A percentile compares a stretch with the other conserved stretches of the same genome.
These are phyloP conservation scores for Arthrobotrys iridis DNA, from an alignment of 2,329 filamentous ascomycete species.

Conservation along the genomic window DNA sequence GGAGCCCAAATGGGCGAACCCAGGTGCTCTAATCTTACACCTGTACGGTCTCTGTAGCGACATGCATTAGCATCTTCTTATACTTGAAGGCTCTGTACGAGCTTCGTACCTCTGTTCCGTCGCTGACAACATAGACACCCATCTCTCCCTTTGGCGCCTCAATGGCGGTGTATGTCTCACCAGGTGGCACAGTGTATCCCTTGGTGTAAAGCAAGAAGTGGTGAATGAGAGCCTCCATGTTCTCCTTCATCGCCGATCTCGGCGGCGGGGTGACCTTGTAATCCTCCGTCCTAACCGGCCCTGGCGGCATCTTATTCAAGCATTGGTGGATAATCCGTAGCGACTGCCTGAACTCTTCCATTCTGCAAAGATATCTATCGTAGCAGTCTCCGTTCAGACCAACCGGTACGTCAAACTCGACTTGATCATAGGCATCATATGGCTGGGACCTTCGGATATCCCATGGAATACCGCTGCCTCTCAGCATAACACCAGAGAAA, in stretches of 20 bases:
- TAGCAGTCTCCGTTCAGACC: conserved; percentile 98
- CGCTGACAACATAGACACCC: conserved; percentile 95
- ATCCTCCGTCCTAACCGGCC: conserved; percentile 93
- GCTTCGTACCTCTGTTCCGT: conserved; percentile 76
- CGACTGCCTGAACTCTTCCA: conserved; percentile 99
- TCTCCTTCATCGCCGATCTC: conserved; percentile 99
- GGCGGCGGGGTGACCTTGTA: conserved; percentile 98
- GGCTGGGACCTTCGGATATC: conserved; percentile 96
- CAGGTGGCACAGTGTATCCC: conserved; percentile 94
- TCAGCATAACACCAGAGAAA: conserved; percentile 97
- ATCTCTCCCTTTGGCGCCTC: conserved; percentile 99
- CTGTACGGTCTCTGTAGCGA: conserved; percentile 76
- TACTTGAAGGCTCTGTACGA: neutral
- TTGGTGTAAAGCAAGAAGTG: conserved; percentile 99
- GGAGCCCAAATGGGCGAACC: conserved; percentile 91
- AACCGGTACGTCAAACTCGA: conserved; percentile 97
- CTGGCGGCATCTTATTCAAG: conserved; percentile 97
- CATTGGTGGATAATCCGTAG: conserved; percentile 99
- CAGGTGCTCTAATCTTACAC: conserved; percentile 95
- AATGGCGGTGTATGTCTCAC: conserved; percentile 97
- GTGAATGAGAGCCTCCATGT: conserved; percentile 99
- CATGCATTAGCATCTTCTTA: conserved; percentile 4
- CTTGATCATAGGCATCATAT: conserved; percentile 96
- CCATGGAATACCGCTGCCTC: conserved; percentile 94
- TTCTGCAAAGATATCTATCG: conserved; percentile 97